Evolutionary conservation across 352 stramenopile genomes (phyloP), one percentile per base, ranked within the genome.

Genomic region (Peronospora destructor): DNA sequence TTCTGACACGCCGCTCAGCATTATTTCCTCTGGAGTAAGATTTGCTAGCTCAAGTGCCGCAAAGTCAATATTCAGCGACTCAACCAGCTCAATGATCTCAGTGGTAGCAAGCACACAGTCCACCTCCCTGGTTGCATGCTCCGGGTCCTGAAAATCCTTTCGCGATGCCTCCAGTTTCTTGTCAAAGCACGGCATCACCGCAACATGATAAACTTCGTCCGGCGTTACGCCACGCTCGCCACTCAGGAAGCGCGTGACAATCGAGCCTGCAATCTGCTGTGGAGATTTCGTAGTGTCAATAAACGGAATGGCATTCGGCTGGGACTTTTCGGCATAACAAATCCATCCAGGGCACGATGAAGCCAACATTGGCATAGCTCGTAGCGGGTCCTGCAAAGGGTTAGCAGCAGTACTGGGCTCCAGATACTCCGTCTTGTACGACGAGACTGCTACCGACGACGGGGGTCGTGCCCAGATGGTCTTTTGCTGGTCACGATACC

Each of bases 161-260:
- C 95, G 84, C 9, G 91, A 97, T 0, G 95, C 95, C 69, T 99
- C 96, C 6, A 98, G 72, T 61, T 99, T 99, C 74, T 99, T 99
- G 64, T 98, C 96, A 57, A 98, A 97, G 78, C 96, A 99, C 26
- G 96, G 95, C 95, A 98, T 98, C 30, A 99, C 76, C 2, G 94
- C 91, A 45, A 97, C 87, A 70, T 98, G 88, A 64, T 96, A 98
- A 6, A 98, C 81, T 29, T 95, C 69, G 21, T 56, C 68, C 9
- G 73, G 53, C 0, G 45, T 30, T 23, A 85, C 33, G 6, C 64
- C 66, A 32, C 83, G 68, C 29, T 91, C 80, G n/a, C 71, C 49
- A 39, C 71, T 69, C 6, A 91, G 66, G 33, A 91, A 71, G 21
- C 79, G 73, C 60, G 91, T 94, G 49, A 94, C 57, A 13, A 94